Evolutionary conservation across 2,329 filamentous ascomycete species (phyloP), one percentile per base, ranked within the genome.

Genomic region (Sporothrix inflata): DNA sequence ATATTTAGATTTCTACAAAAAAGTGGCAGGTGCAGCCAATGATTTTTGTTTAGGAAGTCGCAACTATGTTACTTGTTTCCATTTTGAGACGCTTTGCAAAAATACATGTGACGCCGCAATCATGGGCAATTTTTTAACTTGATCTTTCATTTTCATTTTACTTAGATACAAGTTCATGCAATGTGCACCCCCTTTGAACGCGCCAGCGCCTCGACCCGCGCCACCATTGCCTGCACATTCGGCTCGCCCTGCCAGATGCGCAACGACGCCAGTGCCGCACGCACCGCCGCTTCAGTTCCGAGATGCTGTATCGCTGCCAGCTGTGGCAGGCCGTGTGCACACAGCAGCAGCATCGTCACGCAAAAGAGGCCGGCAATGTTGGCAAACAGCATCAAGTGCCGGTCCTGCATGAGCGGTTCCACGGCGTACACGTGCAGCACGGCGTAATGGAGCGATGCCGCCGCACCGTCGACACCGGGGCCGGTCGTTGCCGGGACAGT

Each of bases 381-480:
- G 24, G 74, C 66, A 61, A 76, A 65, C n/a, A 76, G 69, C 70
- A 76, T 71, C 34, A 76, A 55, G 47, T 76, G 72, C 14, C 74
- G 70, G 19, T 73, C 65, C 42, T 74, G 70, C 65, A 75, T 42
- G 34, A 76, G 61, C 4, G 75, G 71, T 45, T 73, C 70, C 6
- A 75, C 74, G 16, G 75, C 73, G 47, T 67, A 73, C 3, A 75
- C 57, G 55, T 76, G 73, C 21, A 74, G 61, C 3, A 75, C 70
- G 0, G 69, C 60, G 34, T 73, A 76, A 1, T 61, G 55, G 7
- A 67, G 27, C 1, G 42, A 51, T 1, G 24, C 63, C 3, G 42
- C 63, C 3, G 42, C 42, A 21, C 42, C 42, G 21, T 49, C 63
- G 16, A 30, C 16, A n/a, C 24, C 60, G 2, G 60, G 6, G n/a